phyloP scores from a whole-genome alignment of 495 filamentous ascomycete genomes.

The Daldinia caldariorum region DNA sequence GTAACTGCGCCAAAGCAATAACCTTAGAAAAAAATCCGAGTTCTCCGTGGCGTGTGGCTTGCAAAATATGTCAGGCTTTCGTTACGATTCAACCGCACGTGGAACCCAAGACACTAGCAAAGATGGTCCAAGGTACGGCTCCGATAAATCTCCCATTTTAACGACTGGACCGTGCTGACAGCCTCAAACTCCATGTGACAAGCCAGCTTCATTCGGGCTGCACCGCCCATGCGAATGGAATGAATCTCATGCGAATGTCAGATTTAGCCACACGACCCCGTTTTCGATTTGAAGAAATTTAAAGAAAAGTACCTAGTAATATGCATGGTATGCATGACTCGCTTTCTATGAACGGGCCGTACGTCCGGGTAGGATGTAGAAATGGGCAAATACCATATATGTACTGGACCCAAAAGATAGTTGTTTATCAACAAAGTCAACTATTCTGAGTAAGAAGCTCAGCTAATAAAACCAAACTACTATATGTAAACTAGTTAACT shows the following conservation, averaged over 20 bases:
- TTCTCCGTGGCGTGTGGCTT: constrained; percentile 5
- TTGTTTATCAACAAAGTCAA: too few species aligned
- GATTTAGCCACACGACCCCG: neutral
- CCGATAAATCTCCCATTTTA: neutral
- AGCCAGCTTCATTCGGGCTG: neutral
- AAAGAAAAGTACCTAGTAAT: too few species aligned
- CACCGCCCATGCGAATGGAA: neutral
- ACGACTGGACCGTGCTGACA: constrained; percentile 1
- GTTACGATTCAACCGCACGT: constrained; percentile 14
- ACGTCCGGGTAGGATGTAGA: too few species aligned
- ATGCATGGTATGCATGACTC: constrained; percentile 23
- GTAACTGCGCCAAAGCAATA: neutral
- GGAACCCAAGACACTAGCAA: neutral
- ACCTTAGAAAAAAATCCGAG: too few species aligned
- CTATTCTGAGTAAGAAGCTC: too few species aligned
- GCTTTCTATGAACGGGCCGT: neutral
- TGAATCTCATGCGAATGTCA: neutral
- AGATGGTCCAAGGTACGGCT: neutral
- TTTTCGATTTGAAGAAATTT: neutral
- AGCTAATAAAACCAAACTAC: too few species aligned
- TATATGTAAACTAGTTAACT: too few species aligned
- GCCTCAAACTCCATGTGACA: constrained; percentile 8
- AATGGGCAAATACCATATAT: too few species aligned
- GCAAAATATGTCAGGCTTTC: neutral
- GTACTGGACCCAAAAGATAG: too few species aligned